phyloP scores from a whole-genome alignment of 768 basidiomycete genomes.

The Cytidiella melzeri region DNA sequence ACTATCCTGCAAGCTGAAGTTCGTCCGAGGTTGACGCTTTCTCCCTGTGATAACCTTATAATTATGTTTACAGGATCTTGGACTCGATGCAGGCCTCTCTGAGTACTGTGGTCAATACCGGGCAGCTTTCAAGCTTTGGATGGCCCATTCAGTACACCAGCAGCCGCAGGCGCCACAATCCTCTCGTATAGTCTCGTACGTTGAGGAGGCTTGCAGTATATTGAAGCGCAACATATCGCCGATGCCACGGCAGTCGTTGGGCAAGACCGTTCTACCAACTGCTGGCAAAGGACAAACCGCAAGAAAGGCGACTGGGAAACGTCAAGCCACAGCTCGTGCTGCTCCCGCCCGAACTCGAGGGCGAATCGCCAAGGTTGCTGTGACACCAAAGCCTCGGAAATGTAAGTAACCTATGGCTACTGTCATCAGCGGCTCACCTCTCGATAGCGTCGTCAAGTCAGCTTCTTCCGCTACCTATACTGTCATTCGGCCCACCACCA shows the following conservation, averaged over 20 bases:
- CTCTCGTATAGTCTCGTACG: slow-evolving; percentile 41
- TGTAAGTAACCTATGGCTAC: not conserved
- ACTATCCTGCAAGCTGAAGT: slow-evolving; percentile 39
- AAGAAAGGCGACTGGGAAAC: slow-evolving; percentile 6
- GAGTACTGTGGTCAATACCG: slow-evolving; percentile 40
- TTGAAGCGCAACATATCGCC: slow-evolving; percentile 34
- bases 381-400: not conserved
- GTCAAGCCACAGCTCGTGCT: slow-evolving; percentile 15
- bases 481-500: not conserved
- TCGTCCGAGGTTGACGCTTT: too few relatives aligned
- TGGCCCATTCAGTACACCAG: slow-evolving; percentile 66
- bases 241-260: slow-evolving; percentile 7
- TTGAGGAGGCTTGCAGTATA: slow-evolving; percentile 45
- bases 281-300: slow-evolving; percentile 10
- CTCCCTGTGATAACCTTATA: too few relatives aligned
- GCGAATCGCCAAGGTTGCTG: not conserved
- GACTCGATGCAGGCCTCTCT: slow-evolving; percentile 23
- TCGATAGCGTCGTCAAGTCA: not conserved
- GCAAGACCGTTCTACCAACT: not conserved
- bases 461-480: not conserved
- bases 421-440: not conserved
- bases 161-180: slow-evolving; percentile 41
- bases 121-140: slow-evolving; percentile 56
- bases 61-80: slow-evolving; percentile 22
- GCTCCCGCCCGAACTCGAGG: not conserved